phyloP scores from a whole-genome alignment of 371 early-diverging fungal genomes.

The Mortierella sp. region DNA sequence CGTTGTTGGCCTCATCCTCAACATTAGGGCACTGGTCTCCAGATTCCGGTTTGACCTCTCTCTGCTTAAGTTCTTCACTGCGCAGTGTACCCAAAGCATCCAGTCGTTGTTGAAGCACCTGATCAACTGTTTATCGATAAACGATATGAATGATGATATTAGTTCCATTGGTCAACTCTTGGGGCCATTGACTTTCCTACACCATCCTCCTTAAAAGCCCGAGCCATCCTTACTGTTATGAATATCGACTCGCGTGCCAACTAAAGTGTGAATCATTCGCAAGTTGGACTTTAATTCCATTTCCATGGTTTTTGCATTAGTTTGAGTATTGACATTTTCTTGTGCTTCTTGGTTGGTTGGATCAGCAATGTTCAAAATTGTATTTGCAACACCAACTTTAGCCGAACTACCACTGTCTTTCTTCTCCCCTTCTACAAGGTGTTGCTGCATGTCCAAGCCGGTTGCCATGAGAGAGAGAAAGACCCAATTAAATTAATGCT shows the following conservation, averaged over 20 bases:
- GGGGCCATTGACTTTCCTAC: no score
- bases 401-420: background rate
- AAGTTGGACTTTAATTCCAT: constrained; percentile 20
- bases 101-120: constrained; percentile 26
- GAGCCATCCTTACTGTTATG: constrained; percentile 18
- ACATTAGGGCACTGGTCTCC: background rate
- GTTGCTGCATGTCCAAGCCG: background rate
- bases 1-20: background rate
- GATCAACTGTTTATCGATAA: constrained; percentile 20
- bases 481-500: background rate
- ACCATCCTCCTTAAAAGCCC: background rate
- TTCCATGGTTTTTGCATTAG: constrained; percentile 15
- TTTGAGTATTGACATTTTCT: background rate
- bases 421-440: no score
- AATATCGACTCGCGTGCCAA: constrained; percentile 33
- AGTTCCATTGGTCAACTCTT: no score
- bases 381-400: background rate
- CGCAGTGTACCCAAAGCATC: constrained; percentile 7
- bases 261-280: constrained; percentile 27
- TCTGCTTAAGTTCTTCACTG: background rate
- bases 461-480: background rate
- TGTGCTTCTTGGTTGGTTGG: background rate
- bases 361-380: background rate
- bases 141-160: no score
- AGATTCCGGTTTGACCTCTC: background rate